Conservation (phyloP, 2,329 filamentous ascomycete species). For the Xylariaceae sp. region DNA sequence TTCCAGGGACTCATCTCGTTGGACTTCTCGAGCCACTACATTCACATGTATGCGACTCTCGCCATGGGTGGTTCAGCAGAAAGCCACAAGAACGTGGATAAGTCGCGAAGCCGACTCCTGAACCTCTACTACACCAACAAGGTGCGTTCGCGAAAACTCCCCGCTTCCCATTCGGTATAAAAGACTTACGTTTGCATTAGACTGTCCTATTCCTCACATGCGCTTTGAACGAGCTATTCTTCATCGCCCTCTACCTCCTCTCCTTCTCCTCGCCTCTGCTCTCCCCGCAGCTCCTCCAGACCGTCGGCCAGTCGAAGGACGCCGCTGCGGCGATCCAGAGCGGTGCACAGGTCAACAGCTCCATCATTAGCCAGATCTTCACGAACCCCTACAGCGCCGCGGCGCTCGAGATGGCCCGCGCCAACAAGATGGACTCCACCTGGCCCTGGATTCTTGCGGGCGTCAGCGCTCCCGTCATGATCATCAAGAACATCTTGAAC, state of each 20-base stretch:
- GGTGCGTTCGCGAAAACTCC: constrained; percentile 48
- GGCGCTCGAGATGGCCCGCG: constrained; percentile 84
- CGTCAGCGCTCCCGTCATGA: constrained; percentile 81
- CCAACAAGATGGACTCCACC: constrained; percentile 83
- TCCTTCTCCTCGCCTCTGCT: constrained; percentile 91
- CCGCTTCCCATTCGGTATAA: background rate
- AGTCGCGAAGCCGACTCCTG: constrained; percentile 79
- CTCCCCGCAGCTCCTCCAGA: constrained; percentile 73
- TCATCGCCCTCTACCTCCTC: constrained; percentile 95
- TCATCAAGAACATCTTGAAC: constrained; percentile 89
- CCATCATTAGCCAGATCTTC: constrained; percentile 69
- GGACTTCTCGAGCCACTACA: constrained; percentile 94
- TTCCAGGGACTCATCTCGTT: constrained; percentile 92
- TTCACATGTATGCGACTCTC: constrained; percentile 97
- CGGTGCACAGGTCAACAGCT: constrained; percentile 64
- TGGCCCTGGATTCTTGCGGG: constrained; percentile 66
- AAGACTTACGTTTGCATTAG: constrained; percentile 41
- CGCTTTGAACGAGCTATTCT: constrained; percentile 89
- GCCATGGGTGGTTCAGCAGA: constrained; percentile 75
- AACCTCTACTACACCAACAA: constrained; percentile 98
- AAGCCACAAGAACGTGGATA: constrained; percentile 91
- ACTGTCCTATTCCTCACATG: constrained; percentile 88
- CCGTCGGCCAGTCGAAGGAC: constrained; percentile 49
- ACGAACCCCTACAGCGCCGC: constrained; percentile 86
- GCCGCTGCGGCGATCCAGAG: constrained; percentile 51